phyloP scores from a whole-genome alignment of 2,329 filamentous ascomycete genomes.

The Septoria petroselini region DNA sequence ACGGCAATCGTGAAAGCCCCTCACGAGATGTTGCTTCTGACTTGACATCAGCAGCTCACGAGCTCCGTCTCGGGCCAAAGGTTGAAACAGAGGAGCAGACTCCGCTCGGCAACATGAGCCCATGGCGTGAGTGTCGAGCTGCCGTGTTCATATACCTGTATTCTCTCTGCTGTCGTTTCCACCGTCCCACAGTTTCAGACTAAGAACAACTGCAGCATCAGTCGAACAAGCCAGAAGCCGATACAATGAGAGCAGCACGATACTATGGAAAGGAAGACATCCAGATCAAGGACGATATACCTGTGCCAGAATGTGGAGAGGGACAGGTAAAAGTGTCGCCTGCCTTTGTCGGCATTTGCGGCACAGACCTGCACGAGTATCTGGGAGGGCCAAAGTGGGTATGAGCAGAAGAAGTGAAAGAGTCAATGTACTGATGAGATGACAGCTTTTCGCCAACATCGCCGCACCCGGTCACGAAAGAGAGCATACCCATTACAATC shows the following conservation, averaged over 20 bases:
- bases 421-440: not conserved
- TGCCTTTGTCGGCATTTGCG: slow-evolving; percentile 54
- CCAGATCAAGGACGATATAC: slow-evolving; percentile 51
- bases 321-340: slow-evolving; percentile 51
- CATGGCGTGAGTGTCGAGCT: not conserved
- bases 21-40: slow-evolving; percentile 14
- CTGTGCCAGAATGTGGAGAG: slow-evolving; percentile 46
- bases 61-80: slow-evolving; percentile 16
- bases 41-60: slow-evolving; percentile 10
- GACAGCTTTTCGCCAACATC: slow-evolving; percentile 49
- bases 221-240: not conserved
- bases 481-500: slow-evolving; percentile 56
- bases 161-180: not conserved
- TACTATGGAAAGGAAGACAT: slow-evolving; percentile 58
- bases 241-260: slow-evolving; percentile 52
- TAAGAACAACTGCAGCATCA: not conserved
- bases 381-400: slow-evolving; percentile 41
- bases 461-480: slow-evolving; percentile 58
- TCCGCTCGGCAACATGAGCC: not conserved
- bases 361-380: slow-evolving; percentile 36
- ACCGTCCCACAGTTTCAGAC: not conserved
- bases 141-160: slow-evolving; percentile 2
- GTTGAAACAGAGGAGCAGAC: not conserved
- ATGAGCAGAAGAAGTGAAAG: not conserved
- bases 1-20: not conserved